phyloP scores from a whole-genome alignment of 1,284 basidiomycete species.

The Austroboletus novae-zelandiae region DNA sequence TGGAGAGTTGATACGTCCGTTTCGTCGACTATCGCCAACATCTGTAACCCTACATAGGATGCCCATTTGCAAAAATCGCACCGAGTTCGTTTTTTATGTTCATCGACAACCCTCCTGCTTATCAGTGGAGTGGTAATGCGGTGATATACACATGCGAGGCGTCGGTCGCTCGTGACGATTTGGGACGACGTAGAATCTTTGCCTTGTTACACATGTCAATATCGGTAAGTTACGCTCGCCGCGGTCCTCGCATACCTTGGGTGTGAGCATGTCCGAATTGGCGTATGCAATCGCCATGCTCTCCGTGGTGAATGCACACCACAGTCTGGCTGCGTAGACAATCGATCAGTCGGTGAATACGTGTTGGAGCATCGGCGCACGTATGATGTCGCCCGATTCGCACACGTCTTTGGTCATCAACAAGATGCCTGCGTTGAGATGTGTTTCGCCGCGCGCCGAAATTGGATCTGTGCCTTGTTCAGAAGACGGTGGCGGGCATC shows the following conservation, averaged over 20 bases:
- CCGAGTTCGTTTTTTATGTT: not conserved
- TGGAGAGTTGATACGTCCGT: constrained; percentile 9
- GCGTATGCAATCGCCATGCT: constrained; percentile 76
- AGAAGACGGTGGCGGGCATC: too few relatives aligned
- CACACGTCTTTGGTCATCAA: constrained; percentile 45
- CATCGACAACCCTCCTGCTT: not conserved
- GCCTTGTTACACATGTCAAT: constrained; percentile 33
- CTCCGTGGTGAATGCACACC: constrained; percentile 79
- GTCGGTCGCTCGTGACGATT: constrained; percentile 14
- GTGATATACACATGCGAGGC: constrained; percentile 51
- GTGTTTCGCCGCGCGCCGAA: constrained; percentile 26
- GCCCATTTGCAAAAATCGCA: not conserved
- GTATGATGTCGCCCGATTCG: constrained; percentile 27
- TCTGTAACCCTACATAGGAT: too few relatives aligned
- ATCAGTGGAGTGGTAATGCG: constrained; percentile 40
- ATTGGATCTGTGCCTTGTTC: constrained; percentile 24
- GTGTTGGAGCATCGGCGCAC: constrained; percentile 10
- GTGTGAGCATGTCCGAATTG: constrained; percentile 47
- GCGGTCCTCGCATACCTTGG: constrained; percentile 45
- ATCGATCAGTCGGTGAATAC: not conserved
- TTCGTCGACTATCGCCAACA: not conserved
- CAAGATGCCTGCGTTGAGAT: constrained; percentile 43
- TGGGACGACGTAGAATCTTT: constrained; percentile 49
- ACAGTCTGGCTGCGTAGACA: constrained; percentile 51
- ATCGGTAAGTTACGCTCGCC: not conserved